Percentiles rank a stretch among this genome's conserved stretches.
Conservation (phyloP, 1,139 yeast species). For the Blastobotrys niveus region DNA sequence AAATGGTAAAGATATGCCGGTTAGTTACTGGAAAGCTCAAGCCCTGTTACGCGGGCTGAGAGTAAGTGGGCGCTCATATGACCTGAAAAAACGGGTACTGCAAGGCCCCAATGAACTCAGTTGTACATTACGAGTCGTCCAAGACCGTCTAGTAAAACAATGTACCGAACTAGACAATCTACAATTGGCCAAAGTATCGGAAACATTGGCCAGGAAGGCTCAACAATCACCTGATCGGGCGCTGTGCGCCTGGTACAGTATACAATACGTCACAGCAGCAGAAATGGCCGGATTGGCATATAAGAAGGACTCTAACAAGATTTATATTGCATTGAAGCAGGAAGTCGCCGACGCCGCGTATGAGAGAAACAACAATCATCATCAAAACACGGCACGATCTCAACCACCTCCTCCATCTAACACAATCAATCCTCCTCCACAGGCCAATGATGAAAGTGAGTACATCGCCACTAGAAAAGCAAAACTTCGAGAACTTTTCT, state of each 20-base stretch:
- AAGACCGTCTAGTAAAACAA: neutral
- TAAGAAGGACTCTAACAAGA: neutral
- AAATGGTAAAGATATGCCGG: no score
- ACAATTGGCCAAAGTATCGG: neutral
- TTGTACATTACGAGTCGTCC: slow-evolving; percentile 4
- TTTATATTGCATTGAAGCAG: neutral
- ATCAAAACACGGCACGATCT: neutral
- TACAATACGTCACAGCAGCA: neutral
- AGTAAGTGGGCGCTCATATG: slow-evolving; percentile 4
- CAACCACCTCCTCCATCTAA: neutral
- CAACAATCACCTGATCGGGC: neutral
- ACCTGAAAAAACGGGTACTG: neutral
- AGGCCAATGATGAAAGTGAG: no score
- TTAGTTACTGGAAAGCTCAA: slow-evolving; percentile 8
- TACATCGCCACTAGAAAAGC: no score
- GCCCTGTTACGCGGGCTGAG: slow-evolving; percentile 3
- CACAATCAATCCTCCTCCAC: no score
- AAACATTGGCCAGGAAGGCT: neutral
- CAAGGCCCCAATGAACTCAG: slow-evolving; percentile 6
- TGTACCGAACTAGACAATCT: neutral
- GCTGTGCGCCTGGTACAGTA: neutral
- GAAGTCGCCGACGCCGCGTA: neutral
- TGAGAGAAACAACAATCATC: neutral
- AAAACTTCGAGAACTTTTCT: no score
- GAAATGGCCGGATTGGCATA: neutral